Evolutionary conservation across 2,329 filamentous ascomycete species (phyloP).

Genomic region (Colletotrichum nymphaeae): DNA sequence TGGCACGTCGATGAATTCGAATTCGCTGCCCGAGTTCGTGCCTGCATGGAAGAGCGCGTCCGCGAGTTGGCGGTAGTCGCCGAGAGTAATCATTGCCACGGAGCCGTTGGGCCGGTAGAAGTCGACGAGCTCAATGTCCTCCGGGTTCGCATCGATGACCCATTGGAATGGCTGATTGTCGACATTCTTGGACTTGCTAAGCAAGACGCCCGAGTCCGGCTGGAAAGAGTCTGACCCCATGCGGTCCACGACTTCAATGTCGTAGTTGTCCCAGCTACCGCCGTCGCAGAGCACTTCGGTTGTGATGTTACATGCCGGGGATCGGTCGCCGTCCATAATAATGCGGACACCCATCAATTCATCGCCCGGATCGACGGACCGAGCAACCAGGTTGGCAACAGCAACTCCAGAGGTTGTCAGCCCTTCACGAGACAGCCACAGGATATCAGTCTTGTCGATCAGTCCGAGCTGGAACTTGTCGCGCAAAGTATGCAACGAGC

Average conservation of each 20-base stretch:
- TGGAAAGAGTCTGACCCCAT: conserved; percentile 66
- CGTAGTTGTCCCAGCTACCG: conserved; percentile 61
- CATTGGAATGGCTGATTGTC: conserved; percentile 62
- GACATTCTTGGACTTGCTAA: conserved; percentile 62
- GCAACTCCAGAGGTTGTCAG: conserved; percentile 55
- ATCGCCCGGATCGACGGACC: conserved; percentile 54
- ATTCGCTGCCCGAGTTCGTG: conserved; percentile 61
- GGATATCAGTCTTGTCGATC: conserved; percentile 53
- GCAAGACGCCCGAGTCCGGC: conserved; percentile 63
- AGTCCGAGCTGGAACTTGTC: conserved; percentile 65
- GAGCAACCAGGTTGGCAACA: conserved; percentile 58
- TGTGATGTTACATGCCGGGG: conserved; percentile 54
- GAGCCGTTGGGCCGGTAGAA: conserved; percentile 62
- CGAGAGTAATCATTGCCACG: conserved; percentile 57
- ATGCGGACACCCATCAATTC: conserved; percentile 60
- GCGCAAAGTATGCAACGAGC: conserved; percentile 63
- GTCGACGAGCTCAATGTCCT: conserved; percentile 62
- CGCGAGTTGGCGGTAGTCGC: conserved; percentile 64
- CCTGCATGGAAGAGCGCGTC: conserved; percentile 67
- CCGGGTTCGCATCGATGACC: conserved; percentile 65
- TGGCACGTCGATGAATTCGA: conserved; percentile 57
- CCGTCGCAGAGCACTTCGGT: conserved; percentile 62
- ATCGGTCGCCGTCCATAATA: conserved; percentile 55
- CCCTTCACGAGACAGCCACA: conserved; percentile 56
- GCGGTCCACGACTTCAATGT: conserved; percentile 63